A percentile compares a stretch with the other conserved stretches of the same genome.
These are phyloP conservation scores for Grifola frondosa DNA, from an alignment of 1,284 basidiomycete genomes.

Conservation along the genomic window DNA sequence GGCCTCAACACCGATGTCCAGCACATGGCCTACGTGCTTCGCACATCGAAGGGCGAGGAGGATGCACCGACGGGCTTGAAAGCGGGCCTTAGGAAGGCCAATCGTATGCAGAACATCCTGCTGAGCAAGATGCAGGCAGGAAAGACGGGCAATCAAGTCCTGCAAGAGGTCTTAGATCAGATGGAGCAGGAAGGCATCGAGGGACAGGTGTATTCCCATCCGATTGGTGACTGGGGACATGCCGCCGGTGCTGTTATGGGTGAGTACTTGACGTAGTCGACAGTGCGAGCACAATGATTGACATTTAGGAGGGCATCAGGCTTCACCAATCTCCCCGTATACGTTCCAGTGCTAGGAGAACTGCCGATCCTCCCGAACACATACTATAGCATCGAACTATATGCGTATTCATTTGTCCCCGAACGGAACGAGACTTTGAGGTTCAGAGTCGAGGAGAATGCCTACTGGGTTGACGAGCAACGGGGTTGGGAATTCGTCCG, in stretches of 20 bases:
- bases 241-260: constrained; percentile 52
- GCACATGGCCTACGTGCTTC: constrained; percentile 55
- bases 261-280: constrained; percentile 22
- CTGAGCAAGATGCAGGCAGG: constrained; percentile 45
- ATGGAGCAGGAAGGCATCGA: constrained; percentile 46
- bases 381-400: constrained; percentile 53
- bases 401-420: constrained; percentile 47
- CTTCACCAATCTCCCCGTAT: constrained; percentile 45
- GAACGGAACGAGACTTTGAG: constrained; percentile 48
- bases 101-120: constrained; percentile 51
- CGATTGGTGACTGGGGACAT: constrained; percentile 60
- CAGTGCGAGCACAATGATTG: background rate
- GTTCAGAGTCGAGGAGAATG: constrained; percentile 50
- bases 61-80: constrained; percentile 43
- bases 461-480: constrained; percentile 42
- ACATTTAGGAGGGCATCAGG: constrained; percentile 27
- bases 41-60: constrained; percentile 38
- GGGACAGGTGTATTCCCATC: constrained; percentile 52
- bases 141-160: constrained; percentile 48
- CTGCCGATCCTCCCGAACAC: constrained; percentile 44
- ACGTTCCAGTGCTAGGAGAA: constrained; percentile 46
- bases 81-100: constrained; percentile 45
- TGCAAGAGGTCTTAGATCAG: constrained; percentile 38
- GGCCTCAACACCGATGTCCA: constrained; percentile 57
- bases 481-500: constrained; percentile 48